Conservation (phyloP, 148 eudicot genomes). For the Rhododendron mucronatum region DNA sequence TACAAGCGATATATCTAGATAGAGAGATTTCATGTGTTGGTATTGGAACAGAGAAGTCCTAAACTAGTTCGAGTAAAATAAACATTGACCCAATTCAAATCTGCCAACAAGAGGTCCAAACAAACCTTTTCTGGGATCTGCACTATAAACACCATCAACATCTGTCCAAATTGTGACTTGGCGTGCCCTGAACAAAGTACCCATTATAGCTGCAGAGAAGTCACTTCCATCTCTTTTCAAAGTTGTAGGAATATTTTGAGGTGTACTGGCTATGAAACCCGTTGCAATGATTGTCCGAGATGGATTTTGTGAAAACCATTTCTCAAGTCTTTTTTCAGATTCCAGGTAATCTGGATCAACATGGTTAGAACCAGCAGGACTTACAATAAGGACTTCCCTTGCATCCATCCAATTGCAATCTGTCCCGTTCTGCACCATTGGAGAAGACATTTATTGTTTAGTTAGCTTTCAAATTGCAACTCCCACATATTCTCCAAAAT, state of each 20-base stretch:
- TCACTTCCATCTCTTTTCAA: constrained; percentile 98
- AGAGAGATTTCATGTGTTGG: background rate
- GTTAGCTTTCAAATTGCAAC: background rate
- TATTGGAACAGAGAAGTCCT: background rate
- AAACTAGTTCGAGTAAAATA: background rate
- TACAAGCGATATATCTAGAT: background rate
- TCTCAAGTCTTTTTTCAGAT: constrained; percentile 77
- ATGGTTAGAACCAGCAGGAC: constrained; percentile 73
- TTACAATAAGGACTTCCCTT: constrained; percentile 85
- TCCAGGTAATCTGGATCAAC: constrained; percentile 90
- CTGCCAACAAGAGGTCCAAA: background rate
- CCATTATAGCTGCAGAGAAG: constrained; percentile 99
- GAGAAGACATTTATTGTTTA: background rate
- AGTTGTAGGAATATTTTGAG: constrained; percentile 91
- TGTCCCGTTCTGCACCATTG: constrained; percentile 50
- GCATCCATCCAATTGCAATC: constrained; percentile 97
- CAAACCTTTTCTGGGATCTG: constrained; percentile 98
- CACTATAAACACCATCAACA: constrained; percentile 96
- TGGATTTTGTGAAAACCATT: constrained; percentile 73
- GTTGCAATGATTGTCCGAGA: constrained; percentile 82
- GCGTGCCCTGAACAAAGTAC: constrained; percentile 78
- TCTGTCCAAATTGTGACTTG: constrained; percentile 99
- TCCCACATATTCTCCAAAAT: background rate
- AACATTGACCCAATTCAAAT: background rate
- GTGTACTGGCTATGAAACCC: constrained; percentile 91